Evolutionary conservation across 2,329 filamentous ascomycete genomes (phyloP).

Genomic region (Fusarium mangiferae): DNA sequence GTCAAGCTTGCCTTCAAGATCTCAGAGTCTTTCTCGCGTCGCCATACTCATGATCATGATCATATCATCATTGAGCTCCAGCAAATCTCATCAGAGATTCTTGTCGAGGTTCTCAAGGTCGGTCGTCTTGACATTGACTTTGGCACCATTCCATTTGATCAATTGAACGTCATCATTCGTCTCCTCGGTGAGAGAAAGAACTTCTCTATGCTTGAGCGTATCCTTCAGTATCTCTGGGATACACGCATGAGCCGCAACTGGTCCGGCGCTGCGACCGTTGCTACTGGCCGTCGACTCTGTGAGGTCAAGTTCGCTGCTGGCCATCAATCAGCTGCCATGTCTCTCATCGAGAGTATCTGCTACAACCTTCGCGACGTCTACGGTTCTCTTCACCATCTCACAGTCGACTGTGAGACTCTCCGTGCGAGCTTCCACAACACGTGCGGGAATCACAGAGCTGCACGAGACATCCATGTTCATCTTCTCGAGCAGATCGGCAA

Average conservation of each 20-base stretch:
- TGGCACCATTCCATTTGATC: not conserved
- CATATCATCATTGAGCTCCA: not conserved
- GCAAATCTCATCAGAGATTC: constrained; percentile 1
- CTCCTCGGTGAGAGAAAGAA: not conserved
- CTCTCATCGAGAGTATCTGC: not conserved
- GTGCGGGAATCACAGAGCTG: not conserved
- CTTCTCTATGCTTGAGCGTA: constrained; percentile 1
- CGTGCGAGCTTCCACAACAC: constrained; percentile 2
- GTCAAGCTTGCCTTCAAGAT: not conserved
- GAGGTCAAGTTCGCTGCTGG: constrained; percentile 2
- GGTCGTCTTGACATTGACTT: not conserved
- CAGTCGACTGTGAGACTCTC: not conserved
- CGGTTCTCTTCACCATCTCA: not conserved
- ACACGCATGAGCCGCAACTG: constrained; percentile 1
- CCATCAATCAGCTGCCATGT: not conserved
- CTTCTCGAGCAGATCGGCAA: not conserved
- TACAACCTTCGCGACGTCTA: not conserved
- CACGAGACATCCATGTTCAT: not conserved
- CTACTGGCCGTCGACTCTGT: not conserved
- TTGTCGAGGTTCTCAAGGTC: not conserved
- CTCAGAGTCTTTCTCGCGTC: not conserved
- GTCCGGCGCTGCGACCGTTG: not conserved
- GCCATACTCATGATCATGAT: not conserved
- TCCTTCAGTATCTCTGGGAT: constrained; percentile 6
- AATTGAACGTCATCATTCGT: not conserved